Percentiles rank a stretch among this genome's conserved stretches.
Conservation (phyloP, 2,329 filamentous ascomycete genomes). For the Capronia americana region DNA sequence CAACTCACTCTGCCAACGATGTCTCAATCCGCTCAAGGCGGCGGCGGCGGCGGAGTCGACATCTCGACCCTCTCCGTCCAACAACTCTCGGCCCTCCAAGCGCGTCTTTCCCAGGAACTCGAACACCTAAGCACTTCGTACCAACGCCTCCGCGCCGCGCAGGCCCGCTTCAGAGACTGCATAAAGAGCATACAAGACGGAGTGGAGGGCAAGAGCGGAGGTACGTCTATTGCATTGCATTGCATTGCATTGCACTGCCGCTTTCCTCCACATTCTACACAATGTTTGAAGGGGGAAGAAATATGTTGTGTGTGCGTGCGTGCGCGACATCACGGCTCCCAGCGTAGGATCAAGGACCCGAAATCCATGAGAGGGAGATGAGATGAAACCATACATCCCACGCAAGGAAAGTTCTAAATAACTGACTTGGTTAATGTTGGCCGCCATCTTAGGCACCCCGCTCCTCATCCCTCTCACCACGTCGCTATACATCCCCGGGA, state of each 20-base stretch:
- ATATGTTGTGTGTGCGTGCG: neutral
- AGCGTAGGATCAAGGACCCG: neutral
- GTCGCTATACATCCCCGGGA: constrained; percentile 90
- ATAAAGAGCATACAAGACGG: constrained; percentile 74
- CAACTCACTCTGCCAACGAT: constrained; percentile 16
- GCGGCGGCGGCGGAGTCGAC: constrained; percentile 57
- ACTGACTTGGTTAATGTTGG: neutral
- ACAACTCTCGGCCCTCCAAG: constrained; percentile 90
- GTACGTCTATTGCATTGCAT: constrained; percentile 9
- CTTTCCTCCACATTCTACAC: neutral
- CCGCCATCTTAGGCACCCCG: constrained; percentile 43
- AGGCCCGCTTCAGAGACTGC: constrained; percentile 91
- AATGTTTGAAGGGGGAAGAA: neutral
- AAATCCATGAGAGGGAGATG: neutral
- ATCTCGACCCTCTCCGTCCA: constrained; percentile 79
- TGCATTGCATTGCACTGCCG: neutral
- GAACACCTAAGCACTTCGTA: constrained; percentile 92
- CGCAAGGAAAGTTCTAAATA: neutral
- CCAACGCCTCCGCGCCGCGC: constrained; percentile 84
- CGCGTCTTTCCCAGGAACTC: constrained; percentile 94
- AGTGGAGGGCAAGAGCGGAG: constrained; percentile 45
- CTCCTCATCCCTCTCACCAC: constrained; percentile 94
- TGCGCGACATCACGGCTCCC: neutral
- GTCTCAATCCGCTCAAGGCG: constrained; percentile 29
- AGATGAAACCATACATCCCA: neutral